Conservation (phyloP, 495 filamentous ascomycete genomes). For the Talaromyces adpressus region DNA sequence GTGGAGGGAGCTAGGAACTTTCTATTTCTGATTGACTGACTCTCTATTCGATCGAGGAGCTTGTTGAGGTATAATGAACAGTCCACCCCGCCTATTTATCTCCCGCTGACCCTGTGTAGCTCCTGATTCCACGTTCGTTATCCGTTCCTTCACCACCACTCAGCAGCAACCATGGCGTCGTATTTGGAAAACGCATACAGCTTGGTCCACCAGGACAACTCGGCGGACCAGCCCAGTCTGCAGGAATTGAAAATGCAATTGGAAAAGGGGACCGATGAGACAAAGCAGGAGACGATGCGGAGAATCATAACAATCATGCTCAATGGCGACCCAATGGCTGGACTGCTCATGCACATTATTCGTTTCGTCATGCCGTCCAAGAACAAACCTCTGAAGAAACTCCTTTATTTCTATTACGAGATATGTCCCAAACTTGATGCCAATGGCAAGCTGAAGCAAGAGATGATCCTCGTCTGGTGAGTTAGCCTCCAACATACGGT, state of each 20-base stretch:
- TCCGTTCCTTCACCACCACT: background rate
- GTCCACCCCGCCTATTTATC: background rate
- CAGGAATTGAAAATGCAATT: conserved; percentile 89
- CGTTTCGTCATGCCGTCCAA: conserved; percentile 98
- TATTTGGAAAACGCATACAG: conserved; percentile 93
- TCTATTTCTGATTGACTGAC: conserved; percentile 14
- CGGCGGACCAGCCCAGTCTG: conserved; percentile 80
- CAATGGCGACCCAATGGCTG: conserved; percentile 93
- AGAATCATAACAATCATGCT: conserved; percentile 94
- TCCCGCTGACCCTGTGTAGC: conserved; percentile 5
- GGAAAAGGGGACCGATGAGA: conserved; percentile 95
- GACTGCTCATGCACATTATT: conserved; percentile 98
- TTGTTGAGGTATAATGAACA: conserved; percentile 15
- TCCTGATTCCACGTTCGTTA: conserved; percentile 2
- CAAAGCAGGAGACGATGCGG: conserved; percentile 98
- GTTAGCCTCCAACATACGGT: conserved; percentile 15
- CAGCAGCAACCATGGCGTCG: conserved; percentile 69
- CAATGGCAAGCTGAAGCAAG: conserved; percentile 91
- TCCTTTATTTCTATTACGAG: conserved; percentile 98
- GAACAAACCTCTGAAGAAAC: conserved; percentile 93
- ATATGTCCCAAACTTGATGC: conserved; percentile 94
- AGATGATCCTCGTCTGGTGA: conserved; percentile 99
- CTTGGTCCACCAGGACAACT: conserved; percentile 91
- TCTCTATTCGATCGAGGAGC: conserved; percentile 22
- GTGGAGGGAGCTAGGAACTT: conserved; percentile 28